Evolutionary conservation across 176 grass and related monocot genomes (phyloP), one percentile per base, ranked within the genome.

Genomic region (Phoenix dactylifera): DNA sequence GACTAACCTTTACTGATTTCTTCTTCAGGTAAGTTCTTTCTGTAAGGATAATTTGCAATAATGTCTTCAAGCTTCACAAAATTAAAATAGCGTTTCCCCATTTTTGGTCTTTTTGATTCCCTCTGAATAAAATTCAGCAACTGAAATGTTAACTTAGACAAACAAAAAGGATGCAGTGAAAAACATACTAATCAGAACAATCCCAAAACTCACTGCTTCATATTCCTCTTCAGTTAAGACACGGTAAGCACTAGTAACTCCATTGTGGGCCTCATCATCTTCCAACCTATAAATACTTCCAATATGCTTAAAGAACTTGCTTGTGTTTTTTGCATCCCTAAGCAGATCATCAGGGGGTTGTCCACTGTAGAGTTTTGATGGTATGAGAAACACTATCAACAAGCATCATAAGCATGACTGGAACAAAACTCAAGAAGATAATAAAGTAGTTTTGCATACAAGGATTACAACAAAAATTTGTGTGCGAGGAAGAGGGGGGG

Each of bases 81-180:
- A 77, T 86, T 86, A 70, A 98, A 98, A 77, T 98, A 98, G 58
- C 82, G 75, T 75, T 77, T 98, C 67, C 94, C 94, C 61, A 93
- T 69, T 71, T 76, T 71, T 63, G 85, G 94, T 60, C 67, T 98
- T 59, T 81, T 83, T 24, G 84, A 89, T 44, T 93, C 94, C 71
- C 94, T 79, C 88, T 98, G 77, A 65, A 59, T 77, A 57, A 67
- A 63, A 18, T 52, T 54, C 44, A 80, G 50, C 15, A 54, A 60
- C 49, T 14, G 28, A 44, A 44, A 44, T 12, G 10, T 44, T 14
- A 44, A 44, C 7, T 44, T 44, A 9, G 9, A 44, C 35, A 44
- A 44, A 14, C 35, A 44, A 44, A 10, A 44, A 9, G 35, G 35
- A 44, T 44, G 7, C 35, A 44, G 9, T 6, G 10, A 44, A 44